Evolutionary conservation across 164 flowering plant species (phyloP).

Genomic region (Buxus sempervirens): DNA sequence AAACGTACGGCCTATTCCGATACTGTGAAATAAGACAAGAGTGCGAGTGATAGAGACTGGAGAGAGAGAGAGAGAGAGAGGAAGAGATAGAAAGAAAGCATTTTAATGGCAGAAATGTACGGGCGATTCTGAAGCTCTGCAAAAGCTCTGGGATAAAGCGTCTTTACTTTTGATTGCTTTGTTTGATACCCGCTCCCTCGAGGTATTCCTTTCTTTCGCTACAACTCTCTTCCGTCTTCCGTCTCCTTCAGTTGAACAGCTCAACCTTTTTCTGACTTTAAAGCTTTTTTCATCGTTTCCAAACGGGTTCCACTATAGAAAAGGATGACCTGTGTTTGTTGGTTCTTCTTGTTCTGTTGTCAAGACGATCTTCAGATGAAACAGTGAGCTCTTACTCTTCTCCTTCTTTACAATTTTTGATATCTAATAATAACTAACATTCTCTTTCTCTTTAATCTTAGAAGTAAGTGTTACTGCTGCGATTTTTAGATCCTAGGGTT

Average conservation of each 20-base stretch:
- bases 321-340: no score
- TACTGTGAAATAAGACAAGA: no score
- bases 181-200: not conserved
- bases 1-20: no score
- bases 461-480: no score
- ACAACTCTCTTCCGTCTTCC: not conserved
- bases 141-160: not conserved
- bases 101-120: constrained; percentile 10
- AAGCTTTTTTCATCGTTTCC: no score
- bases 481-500: not conserved
- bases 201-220: not conserved
- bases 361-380: not conserved
- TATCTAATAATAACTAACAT: no score
- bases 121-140: constrained; percentile 3
- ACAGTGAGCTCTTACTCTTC: not conserved
- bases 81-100: not conserved
- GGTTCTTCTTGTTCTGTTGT: not conserved
- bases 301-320: no score
- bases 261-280: no score
- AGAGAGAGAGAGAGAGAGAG: not conserved
- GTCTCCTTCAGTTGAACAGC: no score
- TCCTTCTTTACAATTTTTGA: not conserved
- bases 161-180: not conserved
- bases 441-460: not conserved
- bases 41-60: no score